These are phyloP conservation scores for Lotus japonicus DNA, from an alignment of 306 rosid genomes.

Conservation along the genomic window DNA sequence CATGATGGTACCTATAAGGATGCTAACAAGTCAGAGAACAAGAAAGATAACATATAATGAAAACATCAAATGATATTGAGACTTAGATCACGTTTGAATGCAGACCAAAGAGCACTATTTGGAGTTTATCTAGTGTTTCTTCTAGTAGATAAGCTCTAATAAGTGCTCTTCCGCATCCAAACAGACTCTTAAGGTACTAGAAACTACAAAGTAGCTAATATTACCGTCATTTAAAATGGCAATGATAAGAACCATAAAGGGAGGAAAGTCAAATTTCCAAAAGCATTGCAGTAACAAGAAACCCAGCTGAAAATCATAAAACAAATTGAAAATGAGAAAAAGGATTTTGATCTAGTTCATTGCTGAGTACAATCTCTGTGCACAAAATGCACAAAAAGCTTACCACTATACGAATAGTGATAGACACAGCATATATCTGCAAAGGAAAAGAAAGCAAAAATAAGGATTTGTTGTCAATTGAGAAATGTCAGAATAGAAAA, in stretches of 20 bases:
- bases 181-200: neutral
- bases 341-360: constrained; percentile 3
- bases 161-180: too few relatives aligned
- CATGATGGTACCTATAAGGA: constrained; percentile 61
- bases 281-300: constrained; percentile 55
- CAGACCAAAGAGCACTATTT: too few relatives aligned
- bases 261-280: constrained; percentile 73
- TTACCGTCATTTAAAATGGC: constrained; percentile 78
- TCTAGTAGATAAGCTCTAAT: too few relatives aligned
- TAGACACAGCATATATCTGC: constrained; percentile 80
- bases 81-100: neutral
- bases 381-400: constrained; percentile 5
- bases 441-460: neutral
- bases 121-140: too few relatives aligned
- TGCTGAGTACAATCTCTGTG: constrained; percentile 1
- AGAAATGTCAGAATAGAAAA: neutral
- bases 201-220: constrained; percentile 11
- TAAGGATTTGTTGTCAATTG: constrained; percentile 3
- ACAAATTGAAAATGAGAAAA: constrained; percentile 9
- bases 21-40: constrained; percentile 2
- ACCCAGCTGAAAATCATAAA: constrained; percentile 43
- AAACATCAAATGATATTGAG: neutral
- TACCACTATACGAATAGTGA: constrained; percentile 80
- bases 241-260: constrained; percentile 74
- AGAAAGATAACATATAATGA: neutral